Evolutionary conservation across 768 basidiomycete genomes (phyloP).

Genomic region (Leccinum uliginosum): DNA sequence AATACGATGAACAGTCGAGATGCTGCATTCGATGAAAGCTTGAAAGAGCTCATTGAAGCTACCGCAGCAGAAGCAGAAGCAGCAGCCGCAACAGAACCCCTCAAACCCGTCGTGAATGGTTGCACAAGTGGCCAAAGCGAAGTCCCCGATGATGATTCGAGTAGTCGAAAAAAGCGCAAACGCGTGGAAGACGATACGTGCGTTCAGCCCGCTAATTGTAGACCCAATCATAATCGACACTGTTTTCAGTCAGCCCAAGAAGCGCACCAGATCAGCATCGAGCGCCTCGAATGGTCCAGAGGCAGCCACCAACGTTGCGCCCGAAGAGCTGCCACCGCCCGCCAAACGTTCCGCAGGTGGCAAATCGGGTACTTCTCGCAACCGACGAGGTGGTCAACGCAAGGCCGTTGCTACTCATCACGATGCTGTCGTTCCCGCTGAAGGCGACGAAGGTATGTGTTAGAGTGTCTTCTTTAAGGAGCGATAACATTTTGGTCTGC

Average conservation of each 20-base stretch:
- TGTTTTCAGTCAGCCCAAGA: conserved; percentile 46
- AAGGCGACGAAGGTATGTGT: conserved; percentile 63
- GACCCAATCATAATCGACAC: conserved; percentile 10
- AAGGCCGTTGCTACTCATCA: conserved; percentile 17
- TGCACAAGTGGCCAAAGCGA: conserved; percentile 39
- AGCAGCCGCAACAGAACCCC: conserved; percentile 46
- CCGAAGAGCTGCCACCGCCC: conserved; percentile 39
- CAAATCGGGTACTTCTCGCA: conserved; percentile 28
- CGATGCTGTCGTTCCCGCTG: conserved; percentile 31
- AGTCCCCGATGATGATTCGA: conserved; percentile 47
- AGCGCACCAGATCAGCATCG: conserved; percentile 75
- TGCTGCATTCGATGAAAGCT: conserved; percentile 86
- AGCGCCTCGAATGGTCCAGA: conserved; percentile 58
- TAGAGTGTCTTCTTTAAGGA: conserved; percentile 2
- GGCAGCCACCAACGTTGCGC: conserved; percentile 33
- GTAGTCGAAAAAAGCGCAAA: conserved; percentile 67
- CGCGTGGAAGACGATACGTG: conserved; percentile 70
- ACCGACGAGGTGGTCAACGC: conserved; percentile 30
- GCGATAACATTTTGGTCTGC: conserved; percentile 7
- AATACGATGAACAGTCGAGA: conserved; percentile 99
- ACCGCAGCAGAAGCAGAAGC: conserved; percentile 73
- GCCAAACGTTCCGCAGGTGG: conserved; percentile 26
- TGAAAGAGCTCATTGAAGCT: conserved; percentile 71
- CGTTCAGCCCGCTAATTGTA: conserved; percentile 25
- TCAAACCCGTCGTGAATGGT: conserved; percentile 30